Percentiles rank a stretch among this genome's conserved stretches.
These are phyloP conservation scores for Apiotrichum domesticum DNA, from an alignment of 1,284 basidiomycete genomes.

Conservation along the genomic window DNA sequence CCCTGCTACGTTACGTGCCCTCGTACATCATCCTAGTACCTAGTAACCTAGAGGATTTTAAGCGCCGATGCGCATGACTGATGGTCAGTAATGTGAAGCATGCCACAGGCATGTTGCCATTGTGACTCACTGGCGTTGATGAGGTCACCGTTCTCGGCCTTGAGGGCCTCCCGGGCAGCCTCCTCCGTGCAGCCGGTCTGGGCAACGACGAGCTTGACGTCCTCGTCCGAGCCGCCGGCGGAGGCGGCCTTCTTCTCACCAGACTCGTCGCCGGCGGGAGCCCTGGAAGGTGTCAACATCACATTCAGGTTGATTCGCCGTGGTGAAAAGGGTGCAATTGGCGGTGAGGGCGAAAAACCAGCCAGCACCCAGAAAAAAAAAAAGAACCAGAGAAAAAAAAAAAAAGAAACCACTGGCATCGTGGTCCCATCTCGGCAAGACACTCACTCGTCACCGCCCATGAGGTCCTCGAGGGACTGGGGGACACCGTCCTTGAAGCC, in stretches of 20 bases:
- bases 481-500: constrained; percentile 51
- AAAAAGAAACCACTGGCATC: too few species aligned
- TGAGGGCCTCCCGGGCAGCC: constrained; percentile 82
- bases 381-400: not conserved
- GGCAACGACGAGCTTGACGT: constrained; percentile 89
- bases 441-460: constrained; percentile 56
- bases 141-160: constrained; percentile 81
- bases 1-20: constrained; percentile 8
- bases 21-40: not conserved
- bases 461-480: constrained; percentile 54
- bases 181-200: constrained; percentile 74
- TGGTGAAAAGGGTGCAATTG: not conserved
- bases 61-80: constrained; percentile 28
- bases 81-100: not conserved
- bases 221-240: constrained; percentile 74
- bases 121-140: constrained; percentile 82
- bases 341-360: too few species aligned
- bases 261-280: constrained; percentile 70
- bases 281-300: constrained; percentile 29
- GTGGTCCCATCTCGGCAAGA: not conserved
- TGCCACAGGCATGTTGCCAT: not conserved
- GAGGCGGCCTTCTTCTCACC: constrained; percentile 37
- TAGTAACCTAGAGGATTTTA: constrained; percentile 10
- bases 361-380: not conserved
- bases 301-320: not conserved